phyloP scores from a whole-genome alignment of 2,329 filamentous ascomycete species.

The Trichophyton verrucosum region DNA sequence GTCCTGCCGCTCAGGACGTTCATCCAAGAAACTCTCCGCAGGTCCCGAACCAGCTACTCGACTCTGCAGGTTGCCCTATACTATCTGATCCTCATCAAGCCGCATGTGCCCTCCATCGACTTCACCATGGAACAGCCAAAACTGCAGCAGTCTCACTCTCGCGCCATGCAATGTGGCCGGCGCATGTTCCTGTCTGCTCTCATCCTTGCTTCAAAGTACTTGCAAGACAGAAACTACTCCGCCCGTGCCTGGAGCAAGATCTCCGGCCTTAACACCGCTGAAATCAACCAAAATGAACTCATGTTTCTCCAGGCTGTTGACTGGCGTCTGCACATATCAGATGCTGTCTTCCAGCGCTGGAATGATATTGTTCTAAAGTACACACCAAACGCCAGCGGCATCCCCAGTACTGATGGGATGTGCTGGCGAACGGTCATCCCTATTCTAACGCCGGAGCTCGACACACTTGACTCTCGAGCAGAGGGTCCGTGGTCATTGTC shows the following conservation, averaged over 20 bases:
- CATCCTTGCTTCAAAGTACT: conserved; percentile 92
- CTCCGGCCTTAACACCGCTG: conserved; percentile 78
- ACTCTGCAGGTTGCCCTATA: conserved; percentile 94
- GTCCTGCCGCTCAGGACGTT: conserved; percentile 87
- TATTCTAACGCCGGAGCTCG: conserved; percentile 45
- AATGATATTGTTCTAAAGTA: conserved; percentile 82
- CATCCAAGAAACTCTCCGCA: conserved; percentile 90
- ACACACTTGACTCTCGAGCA: conserved; percentile 32
- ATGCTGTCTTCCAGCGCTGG: conserved; percentile 82
- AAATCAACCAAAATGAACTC: conserved; percentile 96
- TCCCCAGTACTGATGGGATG: conserved; percentile 24
- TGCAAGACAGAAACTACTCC: conserved; percentile 96
- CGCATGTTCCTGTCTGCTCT: conserved; percentile 94
- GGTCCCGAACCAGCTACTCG: conserved; percentile 93
- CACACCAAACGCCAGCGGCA: conserved; percentile 47
- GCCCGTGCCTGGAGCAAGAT: conserved; percentile 98
- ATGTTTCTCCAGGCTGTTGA: conserved; percentile 79
- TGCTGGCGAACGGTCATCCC: conserved; percentile 41
- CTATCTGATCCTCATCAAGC: conserved; percentile 88
- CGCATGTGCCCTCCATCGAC: conserved; percentile 66
- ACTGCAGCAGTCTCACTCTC: conserved; percentile 52
- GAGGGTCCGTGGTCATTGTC: conserved; percentile 13
- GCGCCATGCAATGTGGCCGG: conserved; percentile 84
- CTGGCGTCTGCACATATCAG: conserved; percentile 90
- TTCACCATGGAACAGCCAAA: conserved; percentile 76